Percentiles rank a stretch among this genome's conserved stretches.
phyloP scores from a whole-genome alignment of 495 filamentous ascomycete species.

The Hyaloscypha hepaticicola region DNA sequence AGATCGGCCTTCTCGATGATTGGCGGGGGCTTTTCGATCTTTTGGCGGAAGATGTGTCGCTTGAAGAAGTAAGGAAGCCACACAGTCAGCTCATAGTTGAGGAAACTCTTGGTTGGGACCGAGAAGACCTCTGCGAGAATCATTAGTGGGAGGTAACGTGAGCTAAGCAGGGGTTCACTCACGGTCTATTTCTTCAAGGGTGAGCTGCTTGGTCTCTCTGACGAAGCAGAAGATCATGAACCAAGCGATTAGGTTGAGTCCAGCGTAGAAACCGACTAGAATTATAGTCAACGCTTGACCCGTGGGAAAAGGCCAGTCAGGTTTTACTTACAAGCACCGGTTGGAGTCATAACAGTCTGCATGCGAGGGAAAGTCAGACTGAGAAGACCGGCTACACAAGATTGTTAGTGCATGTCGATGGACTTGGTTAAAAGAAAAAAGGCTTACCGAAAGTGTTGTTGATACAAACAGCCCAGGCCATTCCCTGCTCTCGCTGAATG shows the following conservation, averaged over 20 bases:
- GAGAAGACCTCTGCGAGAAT: constrained; percentile 42
- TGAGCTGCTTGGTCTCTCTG: constrained; percentile 53
- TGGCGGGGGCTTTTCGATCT: constrained; percentile 44
- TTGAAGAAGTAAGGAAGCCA: constrained; percentile 48
- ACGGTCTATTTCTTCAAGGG: constrained; percentile 41
- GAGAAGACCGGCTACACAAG: constrained; percentile 42
- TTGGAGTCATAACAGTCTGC: constrained; percentile 46
- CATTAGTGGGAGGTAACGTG: neutral
- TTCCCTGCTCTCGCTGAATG: constrained; percentile 76
- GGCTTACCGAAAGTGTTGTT: constrained; percentile 44
- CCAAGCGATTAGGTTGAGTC: constrained; percentile 57
- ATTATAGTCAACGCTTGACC: neutral
- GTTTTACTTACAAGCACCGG: constrained; percentile 47
- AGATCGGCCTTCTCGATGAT: constrained; percentile 8
- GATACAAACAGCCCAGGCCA: constrained; percentile 49
- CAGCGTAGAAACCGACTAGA: constrained; percentile 50
- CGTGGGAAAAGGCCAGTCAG: neutral
- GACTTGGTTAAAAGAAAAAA: neutral
- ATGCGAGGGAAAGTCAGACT: constrained; percentile 58
- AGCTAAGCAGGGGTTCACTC: neutral
- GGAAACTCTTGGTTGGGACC: constrained; percentile 49
- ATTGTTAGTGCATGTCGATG: constrained; percentile 41
- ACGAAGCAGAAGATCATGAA: constrained; percentile 56
- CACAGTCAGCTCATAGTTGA: constrained; percentile 45
- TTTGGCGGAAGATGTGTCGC: constrained; percentile 51